Evolutionary conservation across 23 red algal genomes (phyloP).

Genomic region (Gracilaria vermiculophylla): DNA sequence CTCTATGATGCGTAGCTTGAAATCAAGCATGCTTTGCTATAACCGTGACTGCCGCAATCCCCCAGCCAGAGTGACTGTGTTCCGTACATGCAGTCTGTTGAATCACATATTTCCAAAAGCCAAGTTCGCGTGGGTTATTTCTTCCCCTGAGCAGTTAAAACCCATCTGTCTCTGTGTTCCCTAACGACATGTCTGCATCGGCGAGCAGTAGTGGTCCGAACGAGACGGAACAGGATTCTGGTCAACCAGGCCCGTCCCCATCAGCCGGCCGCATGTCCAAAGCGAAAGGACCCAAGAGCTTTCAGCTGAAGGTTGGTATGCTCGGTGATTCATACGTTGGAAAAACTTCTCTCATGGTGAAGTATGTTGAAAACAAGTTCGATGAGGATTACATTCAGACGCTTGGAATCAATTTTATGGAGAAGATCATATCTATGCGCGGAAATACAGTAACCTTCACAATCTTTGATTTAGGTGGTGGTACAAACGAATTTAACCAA

Average conservation of each 20-base stretch:
- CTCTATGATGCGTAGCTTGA: no score
- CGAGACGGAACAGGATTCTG: neutral
- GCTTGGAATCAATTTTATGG: slow-evolving; percentile 99
- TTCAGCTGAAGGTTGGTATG: slow-evolving; percentile 89
- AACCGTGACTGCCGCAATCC: no score
- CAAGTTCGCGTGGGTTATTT: no score
- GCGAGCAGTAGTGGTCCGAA: neutral
- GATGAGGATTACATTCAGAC: slow-evolving; percentile 99
- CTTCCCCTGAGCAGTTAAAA: no score
- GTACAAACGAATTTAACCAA: slow-evolving; percentile 87
- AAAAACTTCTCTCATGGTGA: slow-evolving; percentile 88
- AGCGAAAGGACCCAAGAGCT: slow-evolving; percentile 45
- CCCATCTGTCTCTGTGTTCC: neutral
- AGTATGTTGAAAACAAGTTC: slow-evolving; percentile 89
- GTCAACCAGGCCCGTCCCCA: slow-evolving; percentile 42
- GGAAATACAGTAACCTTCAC: slow-evolving; percentile 87
- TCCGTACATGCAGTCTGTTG: no score
- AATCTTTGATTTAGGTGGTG: slow-evolving; percentile 94
- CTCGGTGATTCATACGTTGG: slow-evolving; percentile 89
- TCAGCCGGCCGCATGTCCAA: slow-evolving; percentile 44
- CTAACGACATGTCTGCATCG: neutral
- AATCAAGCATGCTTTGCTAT: no score
- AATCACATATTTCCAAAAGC: no score
- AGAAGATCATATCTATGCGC: slow-evolving; percentile 85
- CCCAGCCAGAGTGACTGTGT: no score